These are phyloP conservation scores for Excoecaria cochinchinensis DNA, from an alignment of 345 rosid species.

Conservation along the genomic window DNA sequence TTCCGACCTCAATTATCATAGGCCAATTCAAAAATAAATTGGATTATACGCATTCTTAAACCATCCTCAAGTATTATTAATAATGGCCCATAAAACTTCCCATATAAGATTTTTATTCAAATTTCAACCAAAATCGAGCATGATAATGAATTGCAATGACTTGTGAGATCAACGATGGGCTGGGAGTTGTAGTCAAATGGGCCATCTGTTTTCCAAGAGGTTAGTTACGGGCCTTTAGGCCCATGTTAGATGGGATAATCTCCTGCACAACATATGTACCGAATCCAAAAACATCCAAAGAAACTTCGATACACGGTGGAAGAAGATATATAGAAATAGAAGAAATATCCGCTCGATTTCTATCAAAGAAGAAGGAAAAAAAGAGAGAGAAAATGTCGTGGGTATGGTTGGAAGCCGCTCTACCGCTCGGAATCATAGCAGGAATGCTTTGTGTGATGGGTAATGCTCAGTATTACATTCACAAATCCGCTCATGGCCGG, in stretches of 20 bases:
- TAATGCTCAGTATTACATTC: constrained; percentile 83
- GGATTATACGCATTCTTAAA: too few relatives aligned
- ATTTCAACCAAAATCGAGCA: too few relatives aligned
- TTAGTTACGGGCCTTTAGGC: not conserved
- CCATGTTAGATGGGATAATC: not conserved
- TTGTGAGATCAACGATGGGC: not conserved
- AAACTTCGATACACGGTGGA: not conserved
- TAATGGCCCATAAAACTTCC: too few relatives aligned
- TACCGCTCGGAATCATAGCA: constrained; percentile 91
- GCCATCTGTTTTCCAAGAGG: not conserved
- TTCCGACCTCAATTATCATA: too few relatives aligned
- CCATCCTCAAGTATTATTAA: too few relatives aligned
- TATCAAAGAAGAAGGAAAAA: not conserved
- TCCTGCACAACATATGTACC: not conserved
- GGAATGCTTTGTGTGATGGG: constrained; percentile 89
- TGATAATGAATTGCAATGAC: too few relatives aligned
- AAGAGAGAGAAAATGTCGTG: constrained; percentile 45
- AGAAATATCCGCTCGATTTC: not conserved
- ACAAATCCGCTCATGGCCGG: constrained; percentile 88
- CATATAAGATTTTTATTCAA: too few relatives aligned
- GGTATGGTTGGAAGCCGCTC: constrained; percentile 73
- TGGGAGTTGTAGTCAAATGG: not conserved
- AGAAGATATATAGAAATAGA: not conserved
- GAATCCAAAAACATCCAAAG: not conserved
- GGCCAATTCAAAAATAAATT: too few relatives aligned